A percentile compares a stretch with the other conserved stretches of the same genome.
These are phyloP conservation scores for Magnaporthiopsis poae DNA, from an alignment of 2,329 filamentous ascomycete species.

Conservation along the genomic window DNA sequence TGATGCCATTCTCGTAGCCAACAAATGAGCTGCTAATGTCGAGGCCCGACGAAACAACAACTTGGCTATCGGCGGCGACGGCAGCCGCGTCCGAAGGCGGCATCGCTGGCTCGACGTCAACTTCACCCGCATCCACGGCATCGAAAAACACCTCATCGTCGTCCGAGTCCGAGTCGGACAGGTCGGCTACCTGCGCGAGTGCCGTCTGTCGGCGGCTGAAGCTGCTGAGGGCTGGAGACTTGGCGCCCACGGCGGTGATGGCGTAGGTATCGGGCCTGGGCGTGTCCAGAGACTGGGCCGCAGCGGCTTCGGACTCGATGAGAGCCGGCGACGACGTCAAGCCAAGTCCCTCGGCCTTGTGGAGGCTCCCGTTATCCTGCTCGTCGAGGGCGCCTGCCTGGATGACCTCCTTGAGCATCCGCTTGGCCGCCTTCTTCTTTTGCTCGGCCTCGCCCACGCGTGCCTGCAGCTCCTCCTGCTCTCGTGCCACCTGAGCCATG, in stretches of 20 bases:
- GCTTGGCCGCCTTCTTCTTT: slow-evolving; percentile 82
- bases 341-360: background rate
- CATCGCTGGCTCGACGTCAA: slow-evolving; percentile 61
- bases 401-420: slow-evolving; percentile 75
- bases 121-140: slow-evolving; percentile 84
- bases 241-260: slow-evolving; percentile 22
- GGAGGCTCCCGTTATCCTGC: slow-evolving; percentile 4
- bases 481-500: slow-evolving; percentile 90
- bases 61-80: slow-evolving; percentile 32
- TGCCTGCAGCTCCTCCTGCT: slow-evolving; percentile 84
- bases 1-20: slow-evolving; percentile 83
- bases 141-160: slow-evolving; percentile 84
- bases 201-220: slow-evolving; percentile 51
- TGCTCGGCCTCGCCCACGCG: slow-evolving; percentile 81
- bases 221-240: slow-evolving; percentile 30
- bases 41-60: slow-evolving; percentile 34
- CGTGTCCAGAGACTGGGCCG: background rate
- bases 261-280: slow-evolving; percentile 13
- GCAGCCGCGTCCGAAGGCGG: slow-evolving; percentile 36
- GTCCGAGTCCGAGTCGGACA: slow-evolving; percentile 73
- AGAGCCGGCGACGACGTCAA: slow-evolving; percentile 4
- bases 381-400: slow-evolving; percentile 39
- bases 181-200: slow-evolving; percentile 59
- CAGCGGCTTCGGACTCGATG: slow-evolving; percentile 5
- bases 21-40: slow-evolving; percentile 71